Base-by-base conservation (phyloP, 176 grass and related monocot genomes). In the sorghum (Sorghum bicolor) region DNA sequence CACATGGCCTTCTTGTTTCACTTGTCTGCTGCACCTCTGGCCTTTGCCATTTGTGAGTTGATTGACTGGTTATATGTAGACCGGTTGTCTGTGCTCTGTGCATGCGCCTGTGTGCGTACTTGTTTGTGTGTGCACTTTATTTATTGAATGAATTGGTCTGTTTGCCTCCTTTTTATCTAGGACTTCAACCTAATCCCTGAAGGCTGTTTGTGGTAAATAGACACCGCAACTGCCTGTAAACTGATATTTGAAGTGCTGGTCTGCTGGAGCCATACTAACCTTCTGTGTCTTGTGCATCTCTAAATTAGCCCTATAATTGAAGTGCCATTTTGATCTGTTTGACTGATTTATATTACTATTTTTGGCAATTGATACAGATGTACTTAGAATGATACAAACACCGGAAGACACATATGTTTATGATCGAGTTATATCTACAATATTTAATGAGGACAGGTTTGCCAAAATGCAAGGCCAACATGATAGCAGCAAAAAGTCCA, bases 361-460 rank as follows among this genome's bases (percentile, higher is more conserved):
- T 64, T 70, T 88, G 76, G 44, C 81, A 76, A 92, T 64, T 78
- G 67, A 60, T 82, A 81, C 87, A 98, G 96, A 95, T 95, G 91
- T 98, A 63, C 89, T 98, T 69, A 91, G 96, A 83, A 95, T 92
- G 81, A 95, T 98, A 92, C 93, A 95, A 48, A 86, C 87, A 85
- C 73, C 87, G 81, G 96, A 98, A 82, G 91, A 98, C 80, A 93
- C 92, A 52, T 98, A 98, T 69, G 93, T 95, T 64, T 95, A 94
- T 84, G 96, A 95, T 65, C 85, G 85, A 88, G 91, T 98, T 66
- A 90, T 98, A 80, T 98, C 96, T 69, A 90, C 96, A 47, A 89
- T 98, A 83, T 98, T 98, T 86, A 87, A 95, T 25, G 91, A 98
- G 67, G 85, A 92, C 58, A 93, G 91, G 61, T 31, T 93, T 47